Percentiles rank a stretch among this genome's conserved stretches.
These are phyloP conservation scores for Luzula sylvatica DNA, from an alignment of 176 grass and related monocot species.

Conservation along the genomic window DNA sequence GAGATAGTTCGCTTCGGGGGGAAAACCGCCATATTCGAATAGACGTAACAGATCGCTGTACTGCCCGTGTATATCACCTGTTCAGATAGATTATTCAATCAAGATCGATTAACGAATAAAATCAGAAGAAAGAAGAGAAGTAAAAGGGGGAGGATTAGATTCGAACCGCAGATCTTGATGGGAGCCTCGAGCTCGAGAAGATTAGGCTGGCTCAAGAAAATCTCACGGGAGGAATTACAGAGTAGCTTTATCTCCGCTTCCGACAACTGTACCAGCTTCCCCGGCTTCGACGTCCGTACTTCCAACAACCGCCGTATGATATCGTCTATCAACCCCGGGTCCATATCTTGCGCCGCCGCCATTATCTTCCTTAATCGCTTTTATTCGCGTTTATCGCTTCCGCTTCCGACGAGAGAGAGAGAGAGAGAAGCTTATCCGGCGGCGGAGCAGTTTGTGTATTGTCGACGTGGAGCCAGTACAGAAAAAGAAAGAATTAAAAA, in stretches of 20 bases:
- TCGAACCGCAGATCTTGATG: slow-evolving; percentile 87
- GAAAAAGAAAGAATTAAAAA: too few relatives aligned
- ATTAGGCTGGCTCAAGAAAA: slow-evolving; percentile 82
- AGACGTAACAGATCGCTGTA: slow-evolving; percentile 84
- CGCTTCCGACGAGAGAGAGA: not conserved
- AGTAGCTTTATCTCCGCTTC: slow-evolving; percentile 87
- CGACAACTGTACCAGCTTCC: slow-evolving; percentile 72
- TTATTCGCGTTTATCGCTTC: too few relatives aligned
- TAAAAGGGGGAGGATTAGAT: not conserved
- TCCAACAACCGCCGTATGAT: slow-evolving; percentile 73
- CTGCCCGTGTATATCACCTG: slow-evolving; percentile 92
- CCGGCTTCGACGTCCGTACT: slow-evolving; percentile 57
- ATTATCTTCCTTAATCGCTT: too few relatives aligned
- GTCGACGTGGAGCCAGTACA: too few relatives aligned
- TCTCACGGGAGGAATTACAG: slow-evolving; percentile 61
- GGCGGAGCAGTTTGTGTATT: not conserved
- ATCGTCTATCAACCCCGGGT: slow-evolving; percentile 56
- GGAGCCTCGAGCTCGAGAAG: slow-evolving; percentile 88
- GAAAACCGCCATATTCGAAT: slow-evolving; percentile 75
- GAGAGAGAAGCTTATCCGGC: not conserved
- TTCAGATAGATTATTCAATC: too few relatives aligned
- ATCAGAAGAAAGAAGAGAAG: not conserved
- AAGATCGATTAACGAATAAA: too few relatives aligned
- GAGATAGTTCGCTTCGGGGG: slow-evolving; percentile 74
- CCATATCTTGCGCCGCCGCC: slow-evolving; percentile 31